Evolutionary conservation across 306 rosid species (phyloP), one percentile per base, ranked within the genome.

Genomic region (Vicia villosa): DNA sequence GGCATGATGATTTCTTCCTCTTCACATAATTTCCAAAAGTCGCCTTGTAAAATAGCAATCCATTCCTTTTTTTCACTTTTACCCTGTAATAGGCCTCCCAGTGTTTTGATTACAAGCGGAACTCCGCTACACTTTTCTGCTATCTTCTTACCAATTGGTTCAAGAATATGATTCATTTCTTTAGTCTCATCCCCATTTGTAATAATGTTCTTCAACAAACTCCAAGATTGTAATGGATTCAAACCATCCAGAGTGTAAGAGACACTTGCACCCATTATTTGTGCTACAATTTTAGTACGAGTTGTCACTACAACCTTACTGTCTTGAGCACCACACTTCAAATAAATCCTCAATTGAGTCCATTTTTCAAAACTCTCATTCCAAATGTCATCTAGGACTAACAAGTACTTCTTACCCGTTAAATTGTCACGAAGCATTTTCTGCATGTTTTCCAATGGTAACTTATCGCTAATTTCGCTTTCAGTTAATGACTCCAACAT

Each of bases 341-440:
- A 19, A 11, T 51, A 51, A 51, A n/a, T 51, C n/a, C 30, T 51
- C 57, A 65, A 45, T 15, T 65, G 14, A 65, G 22, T 3, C 70
- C 57, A 65, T 45, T 65, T 65, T 43, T 15, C 5, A 26, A 1
- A 12, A 45, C 56, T 45, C 10, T 65, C 56, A 1, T 26, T 45
- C 70, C 70, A 43, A 26, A 46, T 26, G 16, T 65, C 70, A 45
- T 65, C 70, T 0, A 65, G 2, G 5, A 65, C 70, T 45, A 65
- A n/a, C 42, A 65, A n/a, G 22, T 65, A 65, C n/a, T 3, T 65
- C 20, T 45, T 45, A 9, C 42, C 26, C 0, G 15, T 9, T 26
- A 65, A 1, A 0, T 19, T 0, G 0, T 20, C 30, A 0, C 14
- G n/a, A 4, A 51, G 7, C 57, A 10, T 16, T 0, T 45, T 9